These are phyloP conservation scores for Yamadazyma membranifaciens DNA, from an alignment of 1,139 yeast genomes.

Conservation along the genomic window DNA sequence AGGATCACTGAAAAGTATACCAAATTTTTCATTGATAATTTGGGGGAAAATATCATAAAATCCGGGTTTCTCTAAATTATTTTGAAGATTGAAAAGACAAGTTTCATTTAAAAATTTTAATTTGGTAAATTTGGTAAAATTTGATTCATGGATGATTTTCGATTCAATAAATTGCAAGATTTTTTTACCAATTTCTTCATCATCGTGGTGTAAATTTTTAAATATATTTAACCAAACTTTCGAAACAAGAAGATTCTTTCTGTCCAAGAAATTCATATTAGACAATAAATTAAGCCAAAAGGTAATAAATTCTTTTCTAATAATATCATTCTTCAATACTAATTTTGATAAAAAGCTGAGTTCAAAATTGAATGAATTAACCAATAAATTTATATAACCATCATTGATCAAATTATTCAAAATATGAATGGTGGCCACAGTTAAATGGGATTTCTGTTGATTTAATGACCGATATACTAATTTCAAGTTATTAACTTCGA, in stretches of 20 bases:
- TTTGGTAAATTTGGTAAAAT: slow-evolving; percentile 68
- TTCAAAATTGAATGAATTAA: slow-evolving; percentile 67
- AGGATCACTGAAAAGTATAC: slow-evolving; percentile 50
- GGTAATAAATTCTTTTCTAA: slow-evolving; percentile 57
- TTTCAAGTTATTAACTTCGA: slow-evolving; percentile 53
- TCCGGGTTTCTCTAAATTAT: slow-evolving; percentile 44
- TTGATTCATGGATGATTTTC: slow-evolving; percentile 55
- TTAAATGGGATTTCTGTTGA: slow-evolving; percentile 54
- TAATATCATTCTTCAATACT: slow-evolving; percentile 50
- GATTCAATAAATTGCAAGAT: slow-evolving; percentile 50
- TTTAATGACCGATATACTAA: slow-evolving; percentile 68
- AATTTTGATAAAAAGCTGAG: slow-evolving; percentile 62
- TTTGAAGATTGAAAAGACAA: slow-evolving; percentile 57
- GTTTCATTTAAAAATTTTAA: slow-evolving; percentile 78
- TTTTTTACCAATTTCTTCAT: slow-evolving; percentile 36
- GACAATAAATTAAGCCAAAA: slow-evolving; percentile 56
- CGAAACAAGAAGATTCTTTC: slow-evolving; percentile 13
- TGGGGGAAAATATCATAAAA: slow-evolving; percentile 31
- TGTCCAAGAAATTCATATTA: slow-evolving; percentile 14
- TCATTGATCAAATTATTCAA: slow-evolving; percentile 50
- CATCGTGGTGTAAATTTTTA: slow-evolving; percentile 57
- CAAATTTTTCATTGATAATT: slow-evolving; percentile 57
- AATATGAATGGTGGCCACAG: slow-evolving; percentile 60
- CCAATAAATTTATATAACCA: slow-evolving; percentile 55
- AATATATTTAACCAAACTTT: slow-evolving; percentile 17